These are phyloP conservation scores for Aspergillus cejpii DNA, from an alignment of 2,329 filamentous ascomycete species.

Conservation along the genomic window DNA sequence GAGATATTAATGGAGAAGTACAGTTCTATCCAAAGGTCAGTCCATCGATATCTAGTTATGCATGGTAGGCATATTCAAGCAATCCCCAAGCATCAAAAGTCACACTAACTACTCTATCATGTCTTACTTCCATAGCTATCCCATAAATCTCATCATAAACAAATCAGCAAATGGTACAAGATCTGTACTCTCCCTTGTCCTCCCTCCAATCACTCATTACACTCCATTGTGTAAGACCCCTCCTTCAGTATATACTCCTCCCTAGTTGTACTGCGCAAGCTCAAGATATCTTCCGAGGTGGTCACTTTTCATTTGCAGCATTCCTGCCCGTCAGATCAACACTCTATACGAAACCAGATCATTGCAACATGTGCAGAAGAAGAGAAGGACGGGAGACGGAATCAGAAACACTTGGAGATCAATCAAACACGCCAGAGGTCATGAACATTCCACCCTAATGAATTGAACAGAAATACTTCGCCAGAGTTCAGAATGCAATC, in stretches of 20 bases:
- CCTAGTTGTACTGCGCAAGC: conserved; percentile 4
- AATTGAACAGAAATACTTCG: conserved; percentile 1
- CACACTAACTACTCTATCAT: not conserved
- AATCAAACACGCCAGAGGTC: conserved; percentile 5
- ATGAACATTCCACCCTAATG: conserved; percentile 5
- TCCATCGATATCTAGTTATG: too few relatives aligned
- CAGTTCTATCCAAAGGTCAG: too few relatives aligned
- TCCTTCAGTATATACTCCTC: conserved; percentile 9
- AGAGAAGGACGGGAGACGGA: conserved; percentile 9
- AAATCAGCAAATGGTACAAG: not conserved
- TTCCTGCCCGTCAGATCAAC: conserved; percentile 7
- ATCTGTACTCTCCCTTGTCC: not conserved
- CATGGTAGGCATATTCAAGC: too few relatives aligned
- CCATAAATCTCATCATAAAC: conserved; percentile 1
- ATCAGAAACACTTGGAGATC: conserved; percentile 12
- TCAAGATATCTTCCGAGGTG: not conserved
- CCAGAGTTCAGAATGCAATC: not conserved
- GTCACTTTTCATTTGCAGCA: not conserved
- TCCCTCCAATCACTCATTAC: not conserved
- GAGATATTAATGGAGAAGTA: too few relatives aligned
- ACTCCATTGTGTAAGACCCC: not conserved
- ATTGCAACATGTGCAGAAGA: conserved; percentile 6
- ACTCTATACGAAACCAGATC: conserved; percentile 8
- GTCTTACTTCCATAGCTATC: not conserved
- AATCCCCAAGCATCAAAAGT: not conserved